Percentiles rank a stretch among this genome's conserved stretches.
These are phyloP conservation scores for Fusarium heterosporum DNA, from an alignment of 2,329 filamentous ascomycete species.

Conservation along the genomic window DNA sequence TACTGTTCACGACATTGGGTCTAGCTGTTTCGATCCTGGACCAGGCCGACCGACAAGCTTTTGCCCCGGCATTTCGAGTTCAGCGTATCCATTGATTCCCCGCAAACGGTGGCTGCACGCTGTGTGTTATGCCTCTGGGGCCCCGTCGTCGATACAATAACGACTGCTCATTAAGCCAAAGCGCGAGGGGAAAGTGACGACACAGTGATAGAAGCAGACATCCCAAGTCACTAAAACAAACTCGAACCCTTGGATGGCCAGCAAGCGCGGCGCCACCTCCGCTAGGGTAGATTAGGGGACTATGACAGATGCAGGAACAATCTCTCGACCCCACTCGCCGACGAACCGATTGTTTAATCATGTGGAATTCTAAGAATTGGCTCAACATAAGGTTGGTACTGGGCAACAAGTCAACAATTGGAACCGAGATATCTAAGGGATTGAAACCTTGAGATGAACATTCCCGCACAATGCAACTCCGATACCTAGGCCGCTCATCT, in stretches of 20 bases:
- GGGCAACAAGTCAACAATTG: not conserved
- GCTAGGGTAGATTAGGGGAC: slow-evolving; percentile 42
- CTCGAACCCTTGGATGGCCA: slow-evolving; percentile 18
- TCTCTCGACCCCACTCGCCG: slow-evolving; percentile 46
- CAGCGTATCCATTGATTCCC: slow-evolving; percentile 20
- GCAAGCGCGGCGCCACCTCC: slow-evolving; percentile 37
- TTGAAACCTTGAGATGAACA: slow-evolving; percentile 2
- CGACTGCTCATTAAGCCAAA: slow-evolving; percentile 14
- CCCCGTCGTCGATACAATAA: not conserved
- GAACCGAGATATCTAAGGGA: not conserved
- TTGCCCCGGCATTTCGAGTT: slow-evolving; percentile 30
- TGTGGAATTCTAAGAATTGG: slow-evolving; percentile 4
- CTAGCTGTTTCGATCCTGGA: slow-evolving; percentile 31
- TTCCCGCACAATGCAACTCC: not conserved
- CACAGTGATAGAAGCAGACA: not conserved
- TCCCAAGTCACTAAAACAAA: slow-evolving; percentile 35
- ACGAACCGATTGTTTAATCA: slow-evolving; percentile 39
- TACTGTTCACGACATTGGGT: slow-evolving; percentile 9
- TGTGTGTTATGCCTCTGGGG: slow-evolving; percentile 1
- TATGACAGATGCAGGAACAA: slow-evolving; percentile 51
- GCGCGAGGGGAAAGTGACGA: slow-evolving; percentile 19
- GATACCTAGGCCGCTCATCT: slow-evolving; percentile 40
- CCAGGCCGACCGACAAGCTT: slow-evolving; percentile 37
- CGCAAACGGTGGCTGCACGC: slow-evolving; percentile 23
- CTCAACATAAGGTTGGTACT: slow-evolving; percentile 11